These are phyloP conservation scores for Anacardium occidentale DNA, from an alignment of 345 rosid genomes.

Conservation along the genomic window DNA sequence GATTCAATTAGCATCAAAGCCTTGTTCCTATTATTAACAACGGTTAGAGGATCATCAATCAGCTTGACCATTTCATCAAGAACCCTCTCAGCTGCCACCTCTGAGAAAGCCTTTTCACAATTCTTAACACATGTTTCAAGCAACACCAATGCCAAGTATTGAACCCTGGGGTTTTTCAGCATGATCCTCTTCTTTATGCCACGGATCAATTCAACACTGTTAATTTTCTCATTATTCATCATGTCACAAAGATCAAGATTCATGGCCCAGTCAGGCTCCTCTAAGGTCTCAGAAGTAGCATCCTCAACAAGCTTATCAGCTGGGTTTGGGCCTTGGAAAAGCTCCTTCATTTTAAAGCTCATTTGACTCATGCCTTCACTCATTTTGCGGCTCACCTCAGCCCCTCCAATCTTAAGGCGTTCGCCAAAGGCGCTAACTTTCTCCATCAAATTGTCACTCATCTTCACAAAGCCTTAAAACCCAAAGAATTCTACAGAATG, in stretches of 20 bases:
- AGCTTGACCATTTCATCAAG: slow-evolving; percentile 98
- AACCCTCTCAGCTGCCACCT: slow-evolving; percentile 96
- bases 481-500: slow-evolving; percentile 1
- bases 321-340: slow-evolving; percentile 88
- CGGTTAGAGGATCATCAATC: slow-evolving; percentile 93
- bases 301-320: slow-evolving; percentile 92
- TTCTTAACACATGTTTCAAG: slow-evolving; percentile 94
- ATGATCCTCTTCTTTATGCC: slow-evolving; percentile 83
- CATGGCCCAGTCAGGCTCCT: slow-evolving; percentile 97
- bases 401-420: slow-evolving; percentile 90
- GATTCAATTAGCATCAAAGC: slow-evolving; percentile 83
- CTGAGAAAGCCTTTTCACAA: slow-evolving; percentile 95
- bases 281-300: slow-evolving; percentile 85
- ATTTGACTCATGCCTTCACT: slow-evolving; percentile 89
- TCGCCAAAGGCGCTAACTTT: slow-evolving; percentile 92
- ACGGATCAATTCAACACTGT: slow-evolving; percentile 80
- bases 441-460: slow-evolving; percentile 93
- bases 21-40: slow-evolving; percentile 86
- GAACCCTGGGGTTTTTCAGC: slow-evolving; percentile 81
- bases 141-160: slow-evolving; percentile 80
- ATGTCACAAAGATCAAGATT: slow-evolving; percentile 91
- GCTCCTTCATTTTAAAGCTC: slow-evolving; percentile 96
- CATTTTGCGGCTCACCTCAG: slow-evolving; percentile 80
- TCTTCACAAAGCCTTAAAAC: slow-evolving; percentile 40
- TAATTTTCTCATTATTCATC: slow-evolving; percentile 82